Evolutionary conservation across 1,139 yeast species (phyloP).

Genomic region (Scheffersomyces titani): DNA sequence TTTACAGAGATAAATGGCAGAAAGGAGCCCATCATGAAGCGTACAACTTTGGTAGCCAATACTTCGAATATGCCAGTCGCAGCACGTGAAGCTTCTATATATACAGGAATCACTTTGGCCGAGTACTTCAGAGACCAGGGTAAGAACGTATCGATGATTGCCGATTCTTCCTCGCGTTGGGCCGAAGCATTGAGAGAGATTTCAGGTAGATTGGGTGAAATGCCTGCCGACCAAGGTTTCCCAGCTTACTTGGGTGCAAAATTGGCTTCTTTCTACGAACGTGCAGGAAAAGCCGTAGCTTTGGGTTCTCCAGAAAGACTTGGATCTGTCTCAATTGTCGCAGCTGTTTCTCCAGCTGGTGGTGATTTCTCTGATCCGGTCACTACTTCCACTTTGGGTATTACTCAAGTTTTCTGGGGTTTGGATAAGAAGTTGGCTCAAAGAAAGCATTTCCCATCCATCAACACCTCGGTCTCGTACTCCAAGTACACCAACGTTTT

Average conservation of each 20-base stretch:
- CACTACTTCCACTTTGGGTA: constrained; percentile 96
- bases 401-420: constrained; percentile 99
- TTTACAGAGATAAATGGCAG: constrained; percentile 88
- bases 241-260: constrained; percentile 99
- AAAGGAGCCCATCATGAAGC: constrained; percentile 98
- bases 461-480: constrained; percentile 92
- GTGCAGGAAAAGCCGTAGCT: constrained; percentile 97
- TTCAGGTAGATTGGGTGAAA: constrained; percentile 99
- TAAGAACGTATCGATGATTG: constrained; percentile 98
- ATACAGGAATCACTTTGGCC: constrained; percentile 97
- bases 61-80: constrained; percentile 99
- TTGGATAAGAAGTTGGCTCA: constrained; percentile 98
- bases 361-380: constrained; percentile 99
- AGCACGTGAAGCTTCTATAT: constrained; percentile 98
- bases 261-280: constrained; percentile 97
- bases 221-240: constrained; percentile 99
- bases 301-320: constrained; percentile 94
- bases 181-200: constrained; percentile 99
- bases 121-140: constrained; percentile 99
- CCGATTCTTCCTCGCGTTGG: constrained; percentile 99
- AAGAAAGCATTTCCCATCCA: constrained; percentile 99
- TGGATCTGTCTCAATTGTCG: constrained; percentile 98
- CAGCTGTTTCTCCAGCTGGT: constrained; percentile 99
- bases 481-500: constrained; percentile 92
- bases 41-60: constrained; percentile 97